Conservation (phyloP, 306 rosid species). For the Cyamopsis tetragonoloba region DNA sequence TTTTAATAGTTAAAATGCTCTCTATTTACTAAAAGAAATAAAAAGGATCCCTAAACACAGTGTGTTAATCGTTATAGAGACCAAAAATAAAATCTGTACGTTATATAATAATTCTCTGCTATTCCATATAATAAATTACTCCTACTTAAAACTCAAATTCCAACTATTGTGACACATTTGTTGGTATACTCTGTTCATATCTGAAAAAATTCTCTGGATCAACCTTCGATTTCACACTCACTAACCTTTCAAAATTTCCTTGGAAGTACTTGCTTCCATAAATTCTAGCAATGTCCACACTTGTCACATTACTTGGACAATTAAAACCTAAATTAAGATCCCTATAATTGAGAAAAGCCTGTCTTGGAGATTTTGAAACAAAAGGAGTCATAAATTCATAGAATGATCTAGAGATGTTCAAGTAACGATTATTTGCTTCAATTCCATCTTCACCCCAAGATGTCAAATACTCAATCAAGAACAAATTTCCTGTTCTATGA, state of each 20-base stretch:
- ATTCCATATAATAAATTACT: no score
- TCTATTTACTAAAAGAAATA: no score
- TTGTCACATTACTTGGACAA: conserved; percentile 20
- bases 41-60: no score
- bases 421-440: not conserved
- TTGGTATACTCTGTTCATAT: conserved; percentile 41
- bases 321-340: conserved; percentile 34
- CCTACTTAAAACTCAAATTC: not conserved
- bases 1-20: no score
- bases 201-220: conserved; percentile 34
- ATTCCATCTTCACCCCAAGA: conserved; percentile 31
- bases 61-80: no score
- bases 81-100: no score
- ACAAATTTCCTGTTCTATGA: conserved; percentile 35
- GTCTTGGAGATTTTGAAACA: conserved; percentile 34
- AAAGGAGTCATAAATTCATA: conserved; percentile 25
- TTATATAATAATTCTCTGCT: no score
- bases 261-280: conserved; percentile 28
- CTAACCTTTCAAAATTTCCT: conserved; percentile 26
- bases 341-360: conserved; percentile 37
- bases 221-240: conserved; percentile 19
- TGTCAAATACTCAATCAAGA: conserved; percentile 39
- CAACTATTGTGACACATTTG: not conserved
- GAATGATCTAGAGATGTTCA: conserved; percentile 27
- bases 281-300: not conserved